These are phyloP conservation scores for Phialophora verrucosa DNA, from an alignment of 2,329 filamentous ascomycete genomes.

Conservation along the genomic window DNA sequence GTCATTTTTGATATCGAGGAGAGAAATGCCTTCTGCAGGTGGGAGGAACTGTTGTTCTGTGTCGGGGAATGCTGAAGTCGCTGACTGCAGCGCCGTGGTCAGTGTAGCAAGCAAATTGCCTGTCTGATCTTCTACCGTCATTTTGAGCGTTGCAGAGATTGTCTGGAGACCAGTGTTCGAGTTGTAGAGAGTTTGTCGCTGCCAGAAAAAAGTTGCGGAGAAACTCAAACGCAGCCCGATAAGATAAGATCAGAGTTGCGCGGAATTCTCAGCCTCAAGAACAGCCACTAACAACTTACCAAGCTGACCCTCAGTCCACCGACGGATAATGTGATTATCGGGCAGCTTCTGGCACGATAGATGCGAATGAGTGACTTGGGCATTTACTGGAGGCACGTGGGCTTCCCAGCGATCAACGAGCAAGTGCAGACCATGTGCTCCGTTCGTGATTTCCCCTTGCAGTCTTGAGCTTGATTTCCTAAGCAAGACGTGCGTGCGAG, in stretches of 20 bases:
- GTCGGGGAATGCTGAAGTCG: constrained; percentile 34
- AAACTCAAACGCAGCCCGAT: not conserved
- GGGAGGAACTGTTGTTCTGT: constrained; percentile 70
- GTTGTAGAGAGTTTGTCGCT: not conserved
- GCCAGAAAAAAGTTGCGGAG: constrained; percentile 11
- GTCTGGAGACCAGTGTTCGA: not conserved
- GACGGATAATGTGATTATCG: not conserved
- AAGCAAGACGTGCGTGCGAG: no score
- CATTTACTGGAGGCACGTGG: not conserved
- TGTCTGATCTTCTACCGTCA: constrained; percentile 32
- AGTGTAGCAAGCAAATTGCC: constrained; percentile 30
- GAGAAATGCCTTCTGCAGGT: constrained; percentile 82
- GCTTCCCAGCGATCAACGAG: not conserved
- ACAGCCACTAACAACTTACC: not conserved
- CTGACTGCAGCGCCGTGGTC: constrained; percentile 30
- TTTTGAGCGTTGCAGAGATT: constrained; percentile 12
- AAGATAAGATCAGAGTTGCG: constrained; percentile 12
- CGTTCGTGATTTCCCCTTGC: not conserved
- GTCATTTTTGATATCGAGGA: constrained; percentile 95
- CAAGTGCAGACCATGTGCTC: not conserved
- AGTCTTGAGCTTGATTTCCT: not conserved
- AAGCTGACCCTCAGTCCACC: not conserved
- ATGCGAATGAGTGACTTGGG: not conserved
- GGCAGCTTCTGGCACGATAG: no score
- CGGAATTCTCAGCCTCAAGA: not conserved